Evolutionary conservation across 2,329 filamentous ascomycete genomes (phyloP).

Genomic region (Blumeriella jaapii): DNA sequence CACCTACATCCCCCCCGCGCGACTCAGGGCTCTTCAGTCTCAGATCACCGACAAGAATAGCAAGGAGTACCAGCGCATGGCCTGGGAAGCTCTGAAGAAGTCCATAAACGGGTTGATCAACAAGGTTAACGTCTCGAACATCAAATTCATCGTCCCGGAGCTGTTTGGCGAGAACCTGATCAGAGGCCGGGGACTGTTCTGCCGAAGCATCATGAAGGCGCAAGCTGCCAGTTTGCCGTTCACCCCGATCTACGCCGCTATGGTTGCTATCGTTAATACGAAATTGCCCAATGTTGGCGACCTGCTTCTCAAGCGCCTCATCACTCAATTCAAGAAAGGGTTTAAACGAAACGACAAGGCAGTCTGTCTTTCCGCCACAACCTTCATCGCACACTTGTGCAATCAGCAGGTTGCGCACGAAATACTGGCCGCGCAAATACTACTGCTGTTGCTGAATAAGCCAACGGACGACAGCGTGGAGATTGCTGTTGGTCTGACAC

Average conservation of each 20-base stretch:
- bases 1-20: conserved; percentile 89
- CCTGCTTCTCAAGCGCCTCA: conserved; percentile 70
- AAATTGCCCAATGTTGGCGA: conserved; percentile 94
- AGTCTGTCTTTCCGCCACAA: conserved; percentile 85
- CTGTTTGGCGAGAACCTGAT: conserved; percentile 91
- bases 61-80: conserved; percentile 98
- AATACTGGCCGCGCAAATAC: conserved; percentile 82
- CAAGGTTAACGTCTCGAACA: conserved; percentile 96
- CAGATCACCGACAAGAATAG: conserved; percentile 94
- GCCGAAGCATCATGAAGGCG: conserved; percentile 95
- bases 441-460: conserved; percentile 85
- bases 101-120: conserved; percentile 98
- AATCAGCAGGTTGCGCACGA: conserved; percentile 96
- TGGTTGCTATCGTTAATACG: conserved; percentile 94
- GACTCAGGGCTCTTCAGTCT: conserved; percentile 81
- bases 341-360: conserved; percentile 96
- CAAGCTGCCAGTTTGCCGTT: conserved; percentile 93
- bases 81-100: conserved; percentile 98
- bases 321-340: conserved; percentile 89
- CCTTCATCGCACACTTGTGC: conserved; percentile 87
- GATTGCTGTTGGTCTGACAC: conserved; percentile 86
- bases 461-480: conserved; percentile 96
- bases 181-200: conserved; percentile 83
- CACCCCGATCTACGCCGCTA: conserved; percentile 89
- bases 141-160: conserved; percentile 94